These are phyloP conservation scores for Amoeboaphelidium protococcarum DNA, from an alignment of 371 early-diverging fungal genomes.

Conservation along the genomic window DNA sequence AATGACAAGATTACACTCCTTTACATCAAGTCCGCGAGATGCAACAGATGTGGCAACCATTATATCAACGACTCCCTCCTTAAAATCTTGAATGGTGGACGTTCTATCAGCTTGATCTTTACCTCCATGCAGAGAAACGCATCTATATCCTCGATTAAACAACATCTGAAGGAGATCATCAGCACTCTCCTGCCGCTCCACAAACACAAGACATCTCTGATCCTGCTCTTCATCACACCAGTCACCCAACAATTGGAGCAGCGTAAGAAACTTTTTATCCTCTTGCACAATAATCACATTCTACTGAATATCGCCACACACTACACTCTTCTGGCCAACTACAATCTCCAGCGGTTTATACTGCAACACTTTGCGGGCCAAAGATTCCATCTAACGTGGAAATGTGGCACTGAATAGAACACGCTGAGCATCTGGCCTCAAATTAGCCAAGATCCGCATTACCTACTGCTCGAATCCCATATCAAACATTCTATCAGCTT, in stretches of 20 bases:
- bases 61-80: constrained; percentile 54
- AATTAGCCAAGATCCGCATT: constrained; percentile 80
- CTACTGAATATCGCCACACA: constrained; percentile 62
- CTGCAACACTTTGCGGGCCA: constrained; percentile 71
- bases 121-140: constrained; percentile 80
- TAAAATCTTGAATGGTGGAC: constrained; percentile 71
- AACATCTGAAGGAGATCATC: constrained; percentile 63
- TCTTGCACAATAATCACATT: constrained; percentile 65
- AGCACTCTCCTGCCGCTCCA: constrained; percentile 80
- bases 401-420: constrained; percentile 91
- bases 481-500: constrained; percentile 90
- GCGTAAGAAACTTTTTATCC: constrained; percentile 42
- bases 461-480: constrained; percentile 97
- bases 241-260: constrained; percentile 64
- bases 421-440: constrained; percentile 77
- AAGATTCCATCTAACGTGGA: constrained; percentile 85
- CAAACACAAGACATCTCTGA: constrained; percentile 59
- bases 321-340: constrained; percentile 73
- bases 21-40: constrained; percentile 97
- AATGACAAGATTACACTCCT: constrained; percentile 75
- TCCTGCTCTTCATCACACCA: constrained; percentile 29
- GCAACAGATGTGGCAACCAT: constrained; percentile 98
- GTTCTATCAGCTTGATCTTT: constrained; percentile 92
- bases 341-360: constrained; percentile 79
- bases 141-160: constrained; percentile 62